A percentile compares a stretch with the other conserved stretches of the same genome.
These are phyloP conservation scores for Aspergillus calidoustus DNA, from an alignment of 2,329 filamentous ascomycete genomes.

Conservation along the genomic window DNA sequence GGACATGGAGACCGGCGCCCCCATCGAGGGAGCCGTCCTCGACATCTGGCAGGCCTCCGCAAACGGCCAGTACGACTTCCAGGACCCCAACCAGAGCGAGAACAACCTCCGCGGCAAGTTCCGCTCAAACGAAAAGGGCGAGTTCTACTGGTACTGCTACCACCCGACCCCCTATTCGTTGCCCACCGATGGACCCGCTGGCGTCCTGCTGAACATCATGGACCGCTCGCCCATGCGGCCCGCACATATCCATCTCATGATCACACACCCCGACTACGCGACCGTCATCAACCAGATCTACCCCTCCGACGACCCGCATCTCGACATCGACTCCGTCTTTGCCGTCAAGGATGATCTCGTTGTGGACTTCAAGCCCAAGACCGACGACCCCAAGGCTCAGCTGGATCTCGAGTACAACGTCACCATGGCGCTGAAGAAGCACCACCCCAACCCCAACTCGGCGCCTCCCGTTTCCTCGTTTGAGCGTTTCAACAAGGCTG, in stretches of 20 bases:
- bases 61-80: conserved; percentile 78
- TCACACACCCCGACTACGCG: conserved; percentile 60
- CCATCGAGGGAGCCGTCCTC: conserved; percentile 70
- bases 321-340: conserved; percentile 64
- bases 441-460: conserved; percentile 46
- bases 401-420: conserved; percentile 69
- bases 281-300: conserved; percentile 63
- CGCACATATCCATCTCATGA: conserved; percentile 65
- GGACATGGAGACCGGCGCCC: conserved; percentile 68
- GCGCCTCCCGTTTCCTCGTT: conserved; percentile 44
- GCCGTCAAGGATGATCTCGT: conserved; percentile 66
- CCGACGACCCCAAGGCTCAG: conserved; percentile 56
- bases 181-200: conserved; percentile 65
- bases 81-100: conserved; percentile 72
- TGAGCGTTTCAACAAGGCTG: conserved; percentile 39
- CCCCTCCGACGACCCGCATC: conserved; percentile 62
- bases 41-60: conserved; percentile 79
- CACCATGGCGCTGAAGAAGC: conserved; percentile 54
- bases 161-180: conserved; percentile 75
- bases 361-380: conserved; percentile 60
- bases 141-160: conserved; percentile 73
- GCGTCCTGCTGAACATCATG: conserved; percentile 57
- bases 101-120: conserved; percentile 82
- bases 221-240: conserved; percentile 65
- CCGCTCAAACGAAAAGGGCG: conserved; percentile 69